Conservation (phyloP, 805 yeast species). For the Teunomyces atbi region DNA sequence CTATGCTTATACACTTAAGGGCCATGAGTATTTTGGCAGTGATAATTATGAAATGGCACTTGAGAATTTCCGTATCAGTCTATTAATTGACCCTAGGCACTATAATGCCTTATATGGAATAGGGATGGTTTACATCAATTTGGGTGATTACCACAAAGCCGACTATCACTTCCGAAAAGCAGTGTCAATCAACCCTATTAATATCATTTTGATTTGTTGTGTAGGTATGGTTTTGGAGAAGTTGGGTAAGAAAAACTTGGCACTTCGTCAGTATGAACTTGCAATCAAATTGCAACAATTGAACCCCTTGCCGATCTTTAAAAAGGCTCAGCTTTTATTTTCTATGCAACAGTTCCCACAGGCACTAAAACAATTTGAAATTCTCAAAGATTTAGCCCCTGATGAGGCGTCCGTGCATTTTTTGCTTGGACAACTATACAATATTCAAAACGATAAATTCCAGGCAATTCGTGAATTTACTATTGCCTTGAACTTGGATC, state of each 20-base stretch:
- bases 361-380: slow-evolving; percentile 74
- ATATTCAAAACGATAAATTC: slow-evolving; percentile 66
- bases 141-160: slow-evolving; percentile 82
- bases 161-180: slow-evolving; percentile 87
- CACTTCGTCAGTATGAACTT: slow-evolving; percentile 75
- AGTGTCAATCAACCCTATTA: slow-evolving; percentile 82
- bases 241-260: slow-evolving; percentile 62
- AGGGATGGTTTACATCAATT: slow-evolving; percentile 86
- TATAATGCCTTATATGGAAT: slow-evolving; percentile 95
- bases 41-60: slow-evolving; percentile 91
- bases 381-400: slow-evolving; percentile 74
- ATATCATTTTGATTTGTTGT: slow-evolving; percentile 86
- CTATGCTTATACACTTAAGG: slow-evolving; percentile 89
- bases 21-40: slow-evolving; percentile 84
- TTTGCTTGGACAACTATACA: slow-evolving; percentile 82
- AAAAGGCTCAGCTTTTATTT: slow-evolving; percentile 79
- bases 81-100: slow-evolving; percentile 74
- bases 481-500: slow-evolving; percentile 85
- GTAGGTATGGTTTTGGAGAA: slow-evolving; percentile 91
- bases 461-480: slow-evolving; percentile 86
- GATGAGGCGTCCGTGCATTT: slow-evolving; percentile 95
- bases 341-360: slow-evolving; percentile 66
- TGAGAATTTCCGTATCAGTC: slow-evolving; percentile 75
- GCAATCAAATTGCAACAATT: slow-evolving; percentile 84
- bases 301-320: slow-evolving; percentile 82